Percentiles rank a stretch among this genome's conserved stretches.
Evolutionary conservation across 1,284 basidiomycete species (phyloP).

Genomic region (Grifola frondosa): DNA sequence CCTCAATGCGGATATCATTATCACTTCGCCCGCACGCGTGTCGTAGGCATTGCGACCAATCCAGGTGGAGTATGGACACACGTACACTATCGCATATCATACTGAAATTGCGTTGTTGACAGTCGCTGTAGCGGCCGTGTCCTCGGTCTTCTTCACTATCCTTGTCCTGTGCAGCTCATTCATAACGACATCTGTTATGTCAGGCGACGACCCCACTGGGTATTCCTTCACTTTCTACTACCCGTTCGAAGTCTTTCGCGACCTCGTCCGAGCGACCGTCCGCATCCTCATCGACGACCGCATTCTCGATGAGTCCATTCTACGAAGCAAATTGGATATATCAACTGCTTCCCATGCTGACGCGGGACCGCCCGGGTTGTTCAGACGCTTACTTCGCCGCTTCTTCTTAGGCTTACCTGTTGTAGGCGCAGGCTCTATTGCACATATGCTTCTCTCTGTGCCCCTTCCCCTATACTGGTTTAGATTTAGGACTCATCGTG

Average conservation of each 20-base stretch:
- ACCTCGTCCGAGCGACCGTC: conserved; percentile 63
- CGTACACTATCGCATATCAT: background rate
- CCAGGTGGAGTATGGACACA: conserved; percentile 43
- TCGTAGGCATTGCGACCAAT: conserved; percentile 71
- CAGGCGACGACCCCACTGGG: conserved; percentile 46
- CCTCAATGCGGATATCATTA: conserved; percentile 77
- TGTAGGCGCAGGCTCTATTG: conserved; percentile 72
- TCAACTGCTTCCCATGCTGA: conserved; percentile 16
- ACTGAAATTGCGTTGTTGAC: background rate
- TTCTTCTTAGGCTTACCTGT: conserved; percentile 75
- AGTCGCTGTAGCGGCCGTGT: conserved; percentile 69
- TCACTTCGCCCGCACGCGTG: conserved; percentile 65
- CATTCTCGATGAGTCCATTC: conserved; percentile 39
- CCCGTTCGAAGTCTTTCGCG: conserved; percentile 58
- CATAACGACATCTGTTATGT: conserved; percentile 63
- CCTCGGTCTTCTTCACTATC: conserved; percentile 61
- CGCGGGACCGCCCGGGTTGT: conserved; percentile 40
- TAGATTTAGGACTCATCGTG: conserved; percentile 55
- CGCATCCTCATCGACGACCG: conserved; percentile 60
- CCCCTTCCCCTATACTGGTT: conserved; percentile 67
- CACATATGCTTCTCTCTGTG: conserved; percentile 65
- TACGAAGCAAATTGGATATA: conserved; percentile 14
- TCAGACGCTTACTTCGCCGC: conserved; percentile 58
- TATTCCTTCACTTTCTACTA: conserved; percentile 47
- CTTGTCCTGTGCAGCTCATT: conserved; percentile 72